Percentiles rank a stretch among this genome's conserved stretches.
These are phyloP conservation scores for Diospyros lotus DNA, from an alignment of 148 eudicot genomes.

Conservation along the genomic window DNA sequence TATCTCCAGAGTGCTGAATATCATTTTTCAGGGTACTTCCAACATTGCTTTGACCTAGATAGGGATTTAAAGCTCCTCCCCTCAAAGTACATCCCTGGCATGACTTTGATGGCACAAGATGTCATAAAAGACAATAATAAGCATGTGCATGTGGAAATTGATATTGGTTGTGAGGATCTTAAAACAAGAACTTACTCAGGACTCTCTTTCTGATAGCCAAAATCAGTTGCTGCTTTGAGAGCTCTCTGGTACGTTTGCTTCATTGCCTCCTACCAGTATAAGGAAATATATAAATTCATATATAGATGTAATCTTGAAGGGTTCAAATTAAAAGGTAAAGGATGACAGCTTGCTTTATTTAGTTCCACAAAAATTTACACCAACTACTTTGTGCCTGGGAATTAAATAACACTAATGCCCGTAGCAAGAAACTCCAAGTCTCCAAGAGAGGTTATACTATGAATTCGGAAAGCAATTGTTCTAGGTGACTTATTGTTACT, in stretches of 20 bases:
- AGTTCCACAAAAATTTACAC: background rate
- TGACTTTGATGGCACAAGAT: background rate
- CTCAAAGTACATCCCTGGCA: background rate
- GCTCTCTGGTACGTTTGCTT: slow-evolving; percentile 87
- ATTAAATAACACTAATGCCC: background rate
- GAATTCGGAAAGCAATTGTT: background rate
- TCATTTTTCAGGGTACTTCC: background rate
- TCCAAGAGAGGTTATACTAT: background rate
- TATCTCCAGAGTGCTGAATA: background rate
- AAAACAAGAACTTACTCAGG: slow-evolving; percentile 70
- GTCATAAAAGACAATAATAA: background rate
- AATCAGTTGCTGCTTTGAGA: slow-evolving; percentile 87
- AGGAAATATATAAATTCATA: background rate
- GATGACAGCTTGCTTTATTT: too few species aligned
- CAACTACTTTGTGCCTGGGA: background rate
- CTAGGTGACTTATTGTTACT: background rate
- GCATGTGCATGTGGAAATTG: background rate
- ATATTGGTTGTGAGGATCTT: slow-evolving; percentile 1
- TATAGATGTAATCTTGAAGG: too few species aligned
- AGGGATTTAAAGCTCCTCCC: background rate
- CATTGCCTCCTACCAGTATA: slow-evolving; percentile 77
- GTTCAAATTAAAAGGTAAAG: too few species aligned
- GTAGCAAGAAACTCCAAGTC: background rate
- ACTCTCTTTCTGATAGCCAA: slow-evolving; percentile 87
- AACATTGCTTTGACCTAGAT: background rate